These are phyloP conservation scores for Penicillium sumatraense DNA, from an alignment of 2,329 filamentous ascomycete species.

Conservation along the genomic window DNA sequence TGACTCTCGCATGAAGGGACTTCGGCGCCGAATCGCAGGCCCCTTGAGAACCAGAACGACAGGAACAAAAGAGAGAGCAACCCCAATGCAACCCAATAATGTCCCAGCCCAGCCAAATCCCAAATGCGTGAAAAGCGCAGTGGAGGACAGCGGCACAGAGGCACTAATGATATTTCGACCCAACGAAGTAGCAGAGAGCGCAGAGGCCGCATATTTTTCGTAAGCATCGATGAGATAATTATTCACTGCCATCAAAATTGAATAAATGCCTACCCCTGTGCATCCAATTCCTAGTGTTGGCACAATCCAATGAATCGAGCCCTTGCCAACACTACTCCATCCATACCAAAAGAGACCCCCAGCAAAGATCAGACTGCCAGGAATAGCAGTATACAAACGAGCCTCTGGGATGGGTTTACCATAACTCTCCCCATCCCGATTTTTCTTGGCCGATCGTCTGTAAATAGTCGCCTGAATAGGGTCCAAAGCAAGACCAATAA, in stretches of 20 bases:
- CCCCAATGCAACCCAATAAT: background rate
- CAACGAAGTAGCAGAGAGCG: background rate
- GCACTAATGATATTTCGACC: background rate
- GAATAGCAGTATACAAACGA: conserved; percentile 45
- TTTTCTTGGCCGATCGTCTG: conserved; percentile 17
- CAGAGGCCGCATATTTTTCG: background rate
- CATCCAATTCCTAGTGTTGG: background rate
- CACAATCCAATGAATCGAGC: background rate
- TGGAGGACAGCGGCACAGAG: background rate
- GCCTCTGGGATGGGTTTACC: conserved; percentile 48
- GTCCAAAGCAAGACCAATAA: conserved; percentile 45
- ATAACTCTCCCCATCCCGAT: conserved; percentile 34
- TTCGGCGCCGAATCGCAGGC: background rate
- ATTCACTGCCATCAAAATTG: background rate
- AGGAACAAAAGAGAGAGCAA: background rate
- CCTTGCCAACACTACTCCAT: background rate
- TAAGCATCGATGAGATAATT: background rate
- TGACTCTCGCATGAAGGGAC: background rate
- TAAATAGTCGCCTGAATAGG: conserved; percentile 38
- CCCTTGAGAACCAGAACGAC: background rate
- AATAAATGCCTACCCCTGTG: background rate
- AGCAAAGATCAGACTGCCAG: conserved; percentile 39
- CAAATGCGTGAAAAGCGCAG: background rate
- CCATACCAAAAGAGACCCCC: conserved; percentile 29
- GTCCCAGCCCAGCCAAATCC: background rate